Base-by-base conservation (phyloP, 345 rosid species). In the Hevea brasiliensis region DNA sequence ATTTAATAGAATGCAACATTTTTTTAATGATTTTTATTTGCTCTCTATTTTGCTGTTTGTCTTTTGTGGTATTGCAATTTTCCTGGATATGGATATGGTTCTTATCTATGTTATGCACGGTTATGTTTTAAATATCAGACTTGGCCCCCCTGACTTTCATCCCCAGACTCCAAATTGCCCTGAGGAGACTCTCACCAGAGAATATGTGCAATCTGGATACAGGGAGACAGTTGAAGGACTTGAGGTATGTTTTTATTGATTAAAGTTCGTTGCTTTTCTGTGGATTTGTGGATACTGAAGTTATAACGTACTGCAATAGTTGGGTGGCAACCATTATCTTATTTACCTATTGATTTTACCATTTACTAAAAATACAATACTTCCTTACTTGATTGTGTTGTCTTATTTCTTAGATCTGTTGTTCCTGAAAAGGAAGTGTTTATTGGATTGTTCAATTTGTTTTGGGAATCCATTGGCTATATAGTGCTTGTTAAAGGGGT, bases 71-170 rank as follows among this genome's bases (percentile, higher is more conserved):
- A 62, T 70, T 56, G 24, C 72, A n/a, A 37, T 35, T 32, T 32
- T 32, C 37, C 37, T 32, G 4, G 3, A 32, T 32, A 32, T 35
- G 55, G 56, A 44, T 67, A 8, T 77, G 54, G 45, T 68, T 76
- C 68, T 74, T 76, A 64, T 81, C 29, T 68, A 50, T 51, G 6
- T 6, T 3, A 29, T 74, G 2, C 42, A 37, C 23, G 23, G 41
- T 74, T 81, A 67, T 26, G 13, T 20, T 76, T 81, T 56, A 7
- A 24, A 54, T 64, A n/a, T 75, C 84, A 96, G 99, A 80, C 89
- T 96, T 67, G 99, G 97, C 70, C 97, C 98, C 9, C 97, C 99
- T 18, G 99, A 96, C 77, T 96, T 83, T 84, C 91, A 89, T 70
- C 99, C 97, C 27, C 99, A 91, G 72, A 86, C 92, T 65, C 88